Evolutionary conservation across 2,329 filamentous ascomycete species (phyloP).

Genomic region (Alternaria infectoria): DNA sequence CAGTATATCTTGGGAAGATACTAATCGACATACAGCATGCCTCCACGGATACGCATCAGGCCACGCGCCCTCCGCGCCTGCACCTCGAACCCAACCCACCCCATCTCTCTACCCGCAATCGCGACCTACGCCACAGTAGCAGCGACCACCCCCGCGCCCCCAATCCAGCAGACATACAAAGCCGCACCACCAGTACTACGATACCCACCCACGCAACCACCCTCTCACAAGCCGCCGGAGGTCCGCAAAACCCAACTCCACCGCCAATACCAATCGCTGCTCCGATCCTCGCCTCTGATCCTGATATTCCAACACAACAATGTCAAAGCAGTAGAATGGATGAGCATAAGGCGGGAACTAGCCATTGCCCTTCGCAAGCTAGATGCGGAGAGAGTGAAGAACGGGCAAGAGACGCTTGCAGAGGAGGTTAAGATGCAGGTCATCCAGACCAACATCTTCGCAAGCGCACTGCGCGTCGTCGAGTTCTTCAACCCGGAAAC

Average conservation of each 20-base stretch:
- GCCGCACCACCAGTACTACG: conserved; percentile 55
- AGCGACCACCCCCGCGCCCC: conserved; percentile 59
- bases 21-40: conserved; percentile 36
- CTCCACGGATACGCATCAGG: conserved; percentile 47
- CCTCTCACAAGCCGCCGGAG: conserved; percentile 84
- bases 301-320: conserved; percentile 87
- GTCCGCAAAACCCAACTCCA: conserved; percentile 89
- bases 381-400: conserved; percentile 73
- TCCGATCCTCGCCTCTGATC: conserved; percentile 83
- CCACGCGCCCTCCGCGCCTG: conserved; percentile 39
- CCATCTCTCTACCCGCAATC: conserved; percentile 38
- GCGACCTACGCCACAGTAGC: conserved; percentile 59
- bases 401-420: conserved; percentile 57
- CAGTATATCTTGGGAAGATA: background rate
- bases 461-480: conserved; percentile 80
- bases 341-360: conserved; percentile 73
- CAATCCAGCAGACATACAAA: conserved; percentile 57
- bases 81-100: conserved; percentile 29
- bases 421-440: conserved; percentile 77
- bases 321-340: conserved; percentile 75
- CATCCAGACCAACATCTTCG: conserved; percentile 87
- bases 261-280: conserved; percentile 84
- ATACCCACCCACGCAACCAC: conserved; percentile 74
- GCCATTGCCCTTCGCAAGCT: conserved; percentile 65
- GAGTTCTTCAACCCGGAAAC: conserved; percentile 70